These are phyloP conservation scores for Bacterosira constricta DNA, from an alignment of 108 stramenopile genomes.

Conservation along the genomic window DNA sequence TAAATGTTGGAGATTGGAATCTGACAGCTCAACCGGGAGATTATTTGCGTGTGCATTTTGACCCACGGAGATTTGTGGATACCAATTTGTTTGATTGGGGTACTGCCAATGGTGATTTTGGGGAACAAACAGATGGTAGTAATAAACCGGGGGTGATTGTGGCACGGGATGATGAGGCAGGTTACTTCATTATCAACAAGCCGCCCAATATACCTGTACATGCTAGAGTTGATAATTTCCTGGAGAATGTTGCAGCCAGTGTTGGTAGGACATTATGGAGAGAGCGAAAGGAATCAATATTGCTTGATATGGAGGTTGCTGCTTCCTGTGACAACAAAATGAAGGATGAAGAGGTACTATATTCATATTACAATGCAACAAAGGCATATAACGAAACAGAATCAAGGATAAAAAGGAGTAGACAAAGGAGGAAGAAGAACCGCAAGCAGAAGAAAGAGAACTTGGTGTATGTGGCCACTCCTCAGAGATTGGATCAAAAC, in stretches of 20 bases:
- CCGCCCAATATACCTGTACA: slow-evolving; percentile 82
- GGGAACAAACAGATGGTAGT: not conserved
- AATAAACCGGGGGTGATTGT: slow-evolving; percentile 63
- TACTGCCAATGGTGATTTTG: not conserved
- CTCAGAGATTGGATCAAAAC: slow-evolving; percentile 82
- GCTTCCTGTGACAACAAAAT: too few species aligned
- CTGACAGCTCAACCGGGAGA: slow-evolving; percentile 54
- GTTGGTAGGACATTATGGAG: slow-evolving; percentile 43
- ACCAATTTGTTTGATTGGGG: slow-evolving; percentile 72
- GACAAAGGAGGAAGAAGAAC: slow-evolving; percentile 20
- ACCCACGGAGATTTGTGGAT: slow-evolving; percentile 66
- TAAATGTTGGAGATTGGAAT: slow-evolving; percentile 54
- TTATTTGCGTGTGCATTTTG: slow-evolving; percentile 82
- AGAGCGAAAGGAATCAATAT: slow-evolving; percentile 19
- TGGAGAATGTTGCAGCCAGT: slow-evolving; percentile 79
- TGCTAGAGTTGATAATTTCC: slow-evolving; percentile 78
- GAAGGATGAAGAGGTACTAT: too few species aligned
- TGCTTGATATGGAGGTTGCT: not conserved
- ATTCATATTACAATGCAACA: too few species aligned
- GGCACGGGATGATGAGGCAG: slow-evolving; percentile 42
- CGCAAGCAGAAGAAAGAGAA: slow-evolving; percentile 33
- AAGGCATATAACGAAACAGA: slow-evolving; percentile 15
- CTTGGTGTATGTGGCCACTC: slow-evolving; percentile 62
- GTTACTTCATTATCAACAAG: slow-evolving; percentile 77
- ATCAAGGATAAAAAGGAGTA: not conserved